Conservation (phyloP, 208 protist species). For the Trypanosoma mega region DNA sequence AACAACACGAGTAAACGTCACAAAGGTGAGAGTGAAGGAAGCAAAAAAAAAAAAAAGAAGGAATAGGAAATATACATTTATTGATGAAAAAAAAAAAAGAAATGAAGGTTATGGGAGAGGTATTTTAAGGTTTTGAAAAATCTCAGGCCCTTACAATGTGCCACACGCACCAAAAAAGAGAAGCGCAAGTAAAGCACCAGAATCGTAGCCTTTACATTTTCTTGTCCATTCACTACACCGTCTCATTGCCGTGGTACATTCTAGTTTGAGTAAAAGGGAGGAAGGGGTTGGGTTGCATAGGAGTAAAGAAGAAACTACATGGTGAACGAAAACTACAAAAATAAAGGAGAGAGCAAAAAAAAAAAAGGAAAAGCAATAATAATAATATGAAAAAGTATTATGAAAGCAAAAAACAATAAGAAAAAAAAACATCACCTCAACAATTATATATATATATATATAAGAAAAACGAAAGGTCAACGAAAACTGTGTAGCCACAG, state of each 20-base stretch:
- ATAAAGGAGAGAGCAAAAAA: neutral
- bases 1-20: too few relatives aligned
- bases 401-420: neutral
- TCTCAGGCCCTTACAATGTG: constrained; percentile 34
- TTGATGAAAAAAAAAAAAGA: too few relatives aligned
- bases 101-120: too few relatives aligned
- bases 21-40: too few relatives aligned
- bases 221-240: neutral
- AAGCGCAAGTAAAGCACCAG: constrained; percentile 29
- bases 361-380: constrained; percentile 1
- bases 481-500: neutral
- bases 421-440: neutral
- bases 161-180: constrained; percentile 13
- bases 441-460: neutral
- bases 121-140: neutral
- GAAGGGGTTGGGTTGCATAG: neutral
- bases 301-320: neutral
- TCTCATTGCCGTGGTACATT: neutral
- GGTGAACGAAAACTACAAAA: neutral
- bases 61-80: too few relatives aligned
- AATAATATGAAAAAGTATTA: neutral
- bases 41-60: too few relatives aligned
- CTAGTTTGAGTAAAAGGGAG: neutral
- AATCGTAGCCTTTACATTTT: constrained; percentile 22
- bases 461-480: neutral